Percentiles rank a stretch among this genome's conserved stretches.
These are phyloP conservation scores for Podaxis carcinomalis DNA, from an alignment of 768 basidiomycete species.

Conservation along the genomic window DNA sequence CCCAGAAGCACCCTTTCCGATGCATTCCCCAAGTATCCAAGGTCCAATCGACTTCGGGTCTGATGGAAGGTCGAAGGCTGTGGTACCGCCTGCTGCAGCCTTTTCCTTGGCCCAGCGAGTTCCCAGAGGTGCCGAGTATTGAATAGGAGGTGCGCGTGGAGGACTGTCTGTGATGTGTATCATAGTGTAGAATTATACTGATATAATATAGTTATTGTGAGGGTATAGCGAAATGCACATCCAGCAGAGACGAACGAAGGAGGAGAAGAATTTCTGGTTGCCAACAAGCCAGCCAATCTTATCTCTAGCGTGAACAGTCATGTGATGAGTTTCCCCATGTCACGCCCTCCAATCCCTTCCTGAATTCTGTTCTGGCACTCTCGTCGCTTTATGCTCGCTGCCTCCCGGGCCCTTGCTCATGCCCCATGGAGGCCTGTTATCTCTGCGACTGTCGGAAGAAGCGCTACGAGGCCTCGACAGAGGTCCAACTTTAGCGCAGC, in stretches of 20 bases:
- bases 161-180: slow-evolving; percentile 45
- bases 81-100: slow-evolving; percentile 68
- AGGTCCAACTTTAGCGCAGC: neutral
- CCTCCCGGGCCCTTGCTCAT: slow-evolving; percentile 29
- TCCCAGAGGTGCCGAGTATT: slow-evolving; percentile 65
- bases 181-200: slow-evolving; percentile 29
- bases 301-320: slow-evolving; percentile 6
- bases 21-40: slow-evolving; percentile 90
- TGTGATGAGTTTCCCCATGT: neutral
- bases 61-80: slow-evolving; percentile 75
- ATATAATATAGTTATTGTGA: slow-evolving; percentile 20
- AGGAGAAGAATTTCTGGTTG: slow-evolving; percentile 12
- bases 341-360: neutral
- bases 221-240: slow-evolving; percentile 33
- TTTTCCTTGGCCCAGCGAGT: slow-evolving; percentile 89
- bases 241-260: slow-evolving; percentile 36
- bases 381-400: slow-evolving; percentile 27
- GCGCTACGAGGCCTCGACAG: neutral
- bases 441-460: neutral
- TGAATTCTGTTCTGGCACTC: neutral
- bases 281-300: slow-evolving; percentile 14
- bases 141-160: slow-evolving; percentile 67
- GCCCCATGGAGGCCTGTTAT: slow-evolving; percentile 18
- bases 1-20: slow-evolving; percentile 92
- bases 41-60: slow-evolving; percentile 87